Base-by-base conservation (phyloP, 768 basidiomycete genomes). In the Trametes cingulata region DNA sequence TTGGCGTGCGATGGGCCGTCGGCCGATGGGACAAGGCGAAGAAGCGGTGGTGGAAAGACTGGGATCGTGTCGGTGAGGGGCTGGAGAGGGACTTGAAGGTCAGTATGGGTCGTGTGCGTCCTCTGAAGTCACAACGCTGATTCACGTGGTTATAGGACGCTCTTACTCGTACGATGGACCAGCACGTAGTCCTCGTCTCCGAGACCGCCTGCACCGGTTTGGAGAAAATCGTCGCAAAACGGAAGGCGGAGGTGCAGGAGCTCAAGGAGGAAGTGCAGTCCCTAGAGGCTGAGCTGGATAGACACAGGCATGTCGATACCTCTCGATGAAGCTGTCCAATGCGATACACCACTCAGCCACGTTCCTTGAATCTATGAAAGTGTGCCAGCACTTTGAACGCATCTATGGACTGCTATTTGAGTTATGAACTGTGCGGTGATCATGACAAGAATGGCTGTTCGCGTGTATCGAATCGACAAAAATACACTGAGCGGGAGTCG, bases 1-100 rank as follows among this genome's bases (percentile, higher is more conserved):
- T 72, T 2, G 80, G 84, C 46, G 60, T 89, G 41, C 75, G 88
- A 41, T 89, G 86, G 85, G 82, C 80, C 1, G 76, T 87, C 6
- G 81, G 83, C 13, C 77, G 76, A 59, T 92, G 89, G 88, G 87
- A 90, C 57, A 82, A 77, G 63, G 83, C 84, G 3, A 87, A 88
- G 70, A 75, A 72, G 56, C 75, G 74, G 60, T 93, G 89, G 88
- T 81, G 82, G 82, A 78, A 81, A 53, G 88, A 91, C 68, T 87
- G 84, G 78, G 68, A 67, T 19, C 77, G 90, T 49, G 76, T 90
- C 3, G 81, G 82, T 6, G 77, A 85, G 48, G 86, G 90, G 0
- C 75, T 90, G 37, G 77, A 80, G 46, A 77, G 88, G 45, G 88
- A 91, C 71, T 72, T 90, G 20, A 77, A 79, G 78, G 89, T 87